Evolutionary conservation across 1,284 basidiomycete genomes (phyloP).

Genomic region (Fomitopsis schrenkii): DNA sequence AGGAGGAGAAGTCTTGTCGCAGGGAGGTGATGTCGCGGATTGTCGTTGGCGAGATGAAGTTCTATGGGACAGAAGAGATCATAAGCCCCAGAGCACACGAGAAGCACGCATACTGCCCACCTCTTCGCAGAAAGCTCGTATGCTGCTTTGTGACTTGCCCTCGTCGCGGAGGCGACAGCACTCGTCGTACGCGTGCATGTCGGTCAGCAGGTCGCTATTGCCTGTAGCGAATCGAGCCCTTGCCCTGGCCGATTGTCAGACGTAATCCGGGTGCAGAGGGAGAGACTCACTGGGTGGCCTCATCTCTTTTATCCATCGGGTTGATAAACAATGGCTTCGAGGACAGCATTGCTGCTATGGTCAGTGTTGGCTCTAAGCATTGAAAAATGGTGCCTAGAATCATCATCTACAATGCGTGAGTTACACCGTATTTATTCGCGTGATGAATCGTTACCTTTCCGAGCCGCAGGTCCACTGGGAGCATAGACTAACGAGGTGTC

Average conservation of each 20-base stretch:
- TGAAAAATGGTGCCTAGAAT: constrained; percentile 78
- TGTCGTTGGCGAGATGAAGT: constrained; percentile 77
- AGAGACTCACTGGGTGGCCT: constrained; percentile 57
- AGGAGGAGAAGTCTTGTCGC: constrained; percentile 73
- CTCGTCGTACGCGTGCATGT: constrained; percentile 74
- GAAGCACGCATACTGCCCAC: constrained; percentile 33
- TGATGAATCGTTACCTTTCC: constrained; percentile 56
- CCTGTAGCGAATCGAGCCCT: constrained; percentile 63
- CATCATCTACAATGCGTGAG: constrained; percentile 59
- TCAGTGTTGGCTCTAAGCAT: constrained; percentile 76
- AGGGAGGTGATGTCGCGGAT: constrained; percentile 82
- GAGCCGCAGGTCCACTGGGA: constrained; percentile 88
- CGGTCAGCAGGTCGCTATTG: constrained; percentile 87
- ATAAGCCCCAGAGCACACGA: neutral
- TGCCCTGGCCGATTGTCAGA: constrained; percentile 43
- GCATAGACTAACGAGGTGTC: constrained; percentile 49
- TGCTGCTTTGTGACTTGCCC: constrained; percentile 41
- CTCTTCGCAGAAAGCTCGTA: constrained; percentile 74
- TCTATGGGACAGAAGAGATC: constrained; percentile 35
- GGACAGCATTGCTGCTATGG: constrained; percentile 80
- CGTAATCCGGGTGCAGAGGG: neutral
- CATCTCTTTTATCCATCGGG: constrained; percentile 82
- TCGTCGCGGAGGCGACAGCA: constrained; percentile 52
- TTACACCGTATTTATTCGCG: neutral
- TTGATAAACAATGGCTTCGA: constrained; percentile 84